A percentile compares a stretch with the other conserved stretches of the same genome.
Evolutionary conservation across 345 rosid species (phyloP).

Genomic region (Linum tenue): DNA sequence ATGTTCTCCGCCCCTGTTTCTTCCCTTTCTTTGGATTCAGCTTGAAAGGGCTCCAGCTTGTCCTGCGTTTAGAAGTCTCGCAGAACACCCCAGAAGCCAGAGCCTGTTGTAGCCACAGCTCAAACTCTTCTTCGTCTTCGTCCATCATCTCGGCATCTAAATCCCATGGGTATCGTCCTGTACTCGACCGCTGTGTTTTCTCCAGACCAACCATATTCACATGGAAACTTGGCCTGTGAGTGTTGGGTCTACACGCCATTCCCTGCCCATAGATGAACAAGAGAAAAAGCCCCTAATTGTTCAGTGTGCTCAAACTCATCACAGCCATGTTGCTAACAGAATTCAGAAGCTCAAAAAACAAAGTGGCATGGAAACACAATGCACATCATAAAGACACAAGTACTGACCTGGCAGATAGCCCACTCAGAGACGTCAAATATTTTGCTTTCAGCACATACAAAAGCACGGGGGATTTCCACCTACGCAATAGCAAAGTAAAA

Average conservation of each 20-base stretch:
- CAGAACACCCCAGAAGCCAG: constrained; percentile 89
- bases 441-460: constrained; percentile 98
- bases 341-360: too few relatives aligned
- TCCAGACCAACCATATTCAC: constrained; percentile 92
- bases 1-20: constrained; percentile 87
- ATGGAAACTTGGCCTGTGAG: constrained; percentile 91
- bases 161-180: constrained; percentile 85
- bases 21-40: constrained; percentile 68
- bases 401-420: constrained; percentile 96
- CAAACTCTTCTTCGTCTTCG: constrained; percentile 84
- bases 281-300: neutral
- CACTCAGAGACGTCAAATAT: constrained; percentile 98
- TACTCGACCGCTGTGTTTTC: constrained; percentile 57
- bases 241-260: constrained; percentile 91
- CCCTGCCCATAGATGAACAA: constrained; percentile 38
- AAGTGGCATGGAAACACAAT: neutral
- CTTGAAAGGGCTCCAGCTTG: constrained; percentile 96
- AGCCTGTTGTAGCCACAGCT: constrained; percentile 84
- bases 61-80: constrained; percentile 76
- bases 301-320: neutral
- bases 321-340: too few relatives aligned
- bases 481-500: constrained; percentile 21
- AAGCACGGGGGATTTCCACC: constrained; percentile 96
- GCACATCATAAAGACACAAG: neutral
- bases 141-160: constrained; percentile 88